Percentiles rank a stretch among this genome's conserved stretches.
Conservation (phyloP, 805 yeast species). For the Myxozyma neotropica region DNA sequence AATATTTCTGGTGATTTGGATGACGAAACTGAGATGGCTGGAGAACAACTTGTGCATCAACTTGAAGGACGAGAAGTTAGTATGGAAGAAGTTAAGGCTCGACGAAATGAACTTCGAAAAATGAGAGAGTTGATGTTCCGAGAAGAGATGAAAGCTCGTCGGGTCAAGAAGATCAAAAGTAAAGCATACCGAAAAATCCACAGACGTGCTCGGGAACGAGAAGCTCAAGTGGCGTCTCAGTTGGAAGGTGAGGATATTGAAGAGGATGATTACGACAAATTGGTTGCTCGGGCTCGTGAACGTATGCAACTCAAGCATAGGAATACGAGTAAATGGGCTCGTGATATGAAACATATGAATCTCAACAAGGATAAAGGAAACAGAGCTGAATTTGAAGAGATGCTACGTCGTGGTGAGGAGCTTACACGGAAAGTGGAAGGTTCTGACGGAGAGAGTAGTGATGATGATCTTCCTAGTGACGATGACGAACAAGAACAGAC, state of each 20-base stretch:
- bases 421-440: slow-evolving; percentile 74
- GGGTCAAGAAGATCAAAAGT: slow-evolving; percentile 93
- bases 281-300: slow-evolving; percentile 79
- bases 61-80: slow-evolving; percentile 79
- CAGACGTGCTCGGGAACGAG: slow-evolving; percentile 77
- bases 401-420: slow-evolving; percentile 84
- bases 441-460: slow-evolving; percentile 53
- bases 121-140: slow-evolving; percentile 97
- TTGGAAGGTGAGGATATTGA: slow-evolving; percentile 17
- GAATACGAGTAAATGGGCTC: slow-evolving; percentile 87
- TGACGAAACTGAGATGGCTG: slow-evolving; percentile 44
- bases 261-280: slow-evolving; percentile 51
- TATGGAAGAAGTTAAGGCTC: slow-evolving; percentile 72
- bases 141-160: slow-evolving; percentile 86
- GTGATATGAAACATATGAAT: slow-evolving; percentile 84
- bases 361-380: slow-evolving; percentile 82
- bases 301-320: slow-evolving; percentile 91
- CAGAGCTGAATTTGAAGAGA: slow-evolving; percentile 89
- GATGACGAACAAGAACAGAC: slow-evolving; percentile 52
- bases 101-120: slow-evolving; percentile 79
- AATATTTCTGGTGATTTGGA: slow-evolving; percentile 11
- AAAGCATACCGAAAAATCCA: slow-evolving; percentile 83
- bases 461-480: slow-evolving; percentile 47
- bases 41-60: slow-evolving; percentile 61
- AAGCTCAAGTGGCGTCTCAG: slow-evolving; percentile 62